Percentiles rank a stretch among this genome's conserved stretches.
Evolutionary conservation across 1,284 basidiomycete species (phyloP).

Genomic region (Ceratobasidium sp.): DNA sequence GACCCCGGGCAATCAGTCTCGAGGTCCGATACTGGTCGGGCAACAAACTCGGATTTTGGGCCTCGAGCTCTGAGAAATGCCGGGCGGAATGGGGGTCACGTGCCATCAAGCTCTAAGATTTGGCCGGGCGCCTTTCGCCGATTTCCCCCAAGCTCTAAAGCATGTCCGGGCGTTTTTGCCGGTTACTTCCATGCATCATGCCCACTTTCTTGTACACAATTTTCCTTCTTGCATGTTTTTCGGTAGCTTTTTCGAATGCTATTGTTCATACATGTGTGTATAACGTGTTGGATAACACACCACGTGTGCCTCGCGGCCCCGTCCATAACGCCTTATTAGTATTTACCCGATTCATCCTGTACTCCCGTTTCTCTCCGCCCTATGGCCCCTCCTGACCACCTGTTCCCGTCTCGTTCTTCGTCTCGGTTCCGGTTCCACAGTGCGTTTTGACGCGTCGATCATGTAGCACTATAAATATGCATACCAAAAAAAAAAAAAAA

Average conservation of each 20-base stretch:
- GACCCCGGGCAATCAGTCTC: background rate
- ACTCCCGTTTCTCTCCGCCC: too few species aligned
- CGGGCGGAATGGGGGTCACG: slow-evolving; percentile 4
- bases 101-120: background rate
- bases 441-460: too few species aligned
- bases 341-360: too few species aligned
- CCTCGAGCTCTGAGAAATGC: background rate
- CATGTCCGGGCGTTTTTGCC: background rate
- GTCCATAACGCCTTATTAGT: too few species aligned
- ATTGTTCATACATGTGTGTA: too few species aligned
- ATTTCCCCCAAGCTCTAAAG: background rate
- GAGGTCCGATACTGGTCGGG: slow-evolving; percentile 1
- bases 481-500: too few species aligned
- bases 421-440: too few species aligned
- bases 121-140: slow-evolving; percentile 6
- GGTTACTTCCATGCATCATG: background rate
- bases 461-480: too few species aligned
- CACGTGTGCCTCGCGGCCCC: too few species aligned
- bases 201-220: background rate
- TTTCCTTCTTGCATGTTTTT: background rate
- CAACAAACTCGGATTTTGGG: slow-evolving; percentile 3
- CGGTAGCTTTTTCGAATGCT: background rate
- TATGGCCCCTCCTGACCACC: too few species aligned
- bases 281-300: too few species aligned
- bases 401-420: too few species aligned